phyloP scores from a whole-genome alignment of 208 protist species.

The Leishmania major region DNA sequence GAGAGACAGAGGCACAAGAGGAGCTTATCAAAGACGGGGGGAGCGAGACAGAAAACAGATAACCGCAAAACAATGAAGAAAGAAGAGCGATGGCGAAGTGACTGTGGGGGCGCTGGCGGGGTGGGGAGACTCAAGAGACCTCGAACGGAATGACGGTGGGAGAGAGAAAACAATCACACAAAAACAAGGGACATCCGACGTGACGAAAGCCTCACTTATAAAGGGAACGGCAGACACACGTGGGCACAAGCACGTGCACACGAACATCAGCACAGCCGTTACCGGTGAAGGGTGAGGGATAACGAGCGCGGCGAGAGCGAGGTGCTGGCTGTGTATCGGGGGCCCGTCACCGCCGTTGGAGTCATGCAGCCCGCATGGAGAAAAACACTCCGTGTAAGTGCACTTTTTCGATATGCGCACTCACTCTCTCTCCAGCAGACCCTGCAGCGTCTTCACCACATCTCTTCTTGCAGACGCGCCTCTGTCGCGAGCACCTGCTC shows the following conservation, averaged over 20 bases:
- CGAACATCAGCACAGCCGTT: not conserved
- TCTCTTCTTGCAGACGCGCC: not conserved
- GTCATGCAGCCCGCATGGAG: not conserved
- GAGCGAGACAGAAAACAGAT: not conserved
- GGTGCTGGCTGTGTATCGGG: not conserved
- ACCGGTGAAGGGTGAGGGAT: not conserved
- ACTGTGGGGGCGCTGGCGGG: not conserved
- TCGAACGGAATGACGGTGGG: not conserved
- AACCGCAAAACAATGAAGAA: not conserved
- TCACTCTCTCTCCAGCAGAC: not conserved
- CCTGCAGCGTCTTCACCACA: not conserved
- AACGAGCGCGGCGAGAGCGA: not conserved
- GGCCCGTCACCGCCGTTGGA: not conserved
- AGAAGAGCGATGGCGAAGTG: not conserved
- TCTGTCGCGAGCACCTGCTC: conserved; percentile 2
- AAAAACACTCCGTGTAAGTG: not conserved
- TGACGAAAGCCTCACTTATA: not conserved
- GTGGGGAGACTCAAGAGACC: not conserved
- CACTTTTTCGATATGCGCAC: not conserved
- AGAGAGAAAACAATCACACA: not conserved
- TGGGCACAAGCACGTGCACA: no score
- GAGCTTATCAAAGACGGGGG: not conserved
- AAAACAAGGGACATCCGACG: no score
- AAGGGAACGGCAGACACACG: conserved; percentile 1
- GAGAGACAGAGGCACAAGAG: not conserved